A percentile compares a stretch with the other conserved stretches of the same genome.
Conservation (phyloP, 768 basidiomycete species). For the Cystobasidium tubakii region DNA sequence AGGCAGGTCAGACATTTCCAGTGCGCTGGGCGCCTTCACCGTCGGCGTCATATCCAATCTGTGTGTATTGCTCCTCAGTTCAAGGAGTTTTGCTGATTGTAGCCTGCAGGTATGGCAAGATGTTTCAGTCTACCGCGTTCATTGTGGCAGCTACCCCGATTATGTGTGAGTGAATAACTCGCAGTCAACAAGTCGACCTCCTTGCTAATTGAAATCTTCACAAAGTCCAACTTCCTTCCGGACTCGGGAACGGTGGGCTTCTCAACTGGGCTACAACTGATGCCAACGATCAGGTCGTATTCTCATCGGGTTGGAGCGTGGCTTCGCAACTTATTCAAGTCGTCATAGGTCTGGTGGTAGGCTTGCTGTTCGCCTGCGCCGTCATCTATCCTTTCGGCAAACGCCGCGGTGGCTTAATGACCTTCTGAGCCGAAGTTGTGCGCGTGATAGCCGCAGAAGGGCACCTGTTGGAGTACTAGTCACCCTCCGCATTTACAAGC, state of each 20-base stretch:
- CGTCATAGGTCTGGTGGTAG: slow-evolving; percentile 35
- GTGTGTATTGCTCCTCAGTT: slow-evolving; percentile 46
- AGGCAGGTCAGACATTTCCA: slow-evolving; percentile 59
- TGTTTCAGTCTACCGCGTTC: slow-evolving; percentile 39
- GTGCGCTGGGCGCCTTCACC: slow-evolving; percentile 72
- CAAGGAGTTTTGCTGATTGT: neutral
- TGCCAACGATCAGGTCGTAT: slow-evolving; percentile 20
- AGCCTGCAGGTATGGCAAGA: slow-evolving; percentile 47
- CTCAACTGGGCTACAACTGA: slow-evolving; percentile 32
- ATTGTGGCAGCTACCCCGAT: slow-evolving; percentile 35
- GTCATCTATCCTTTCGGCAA: slow-evolving; percentile 37
- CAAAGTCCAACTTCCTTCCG: slow-evolving; percentile 37
- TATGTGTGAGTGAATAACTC: slow-evolving; percentile 16
- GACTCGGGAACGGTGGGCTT: slow-evolving; percentile 25
- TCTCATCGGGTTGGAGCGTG: slow-evolving; percentile 27
- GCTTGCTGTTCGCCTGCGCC: slow-evolving; percentile 18
- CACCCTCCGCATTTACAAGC: too few species aligned
- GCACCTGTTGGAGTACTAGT: neutral
- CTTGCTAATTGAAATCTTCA: neutral
- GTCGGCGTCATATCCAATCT: slow-evolving; percentile 74
- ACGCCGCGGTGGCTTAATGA: slow-evolving; percentile 33
- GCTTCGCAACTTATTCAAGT: slow-evolving; percentile 35
- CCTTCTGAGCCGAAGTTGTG: slow-evolving; percentile 29
- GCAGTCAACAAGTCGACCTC: too few species aligned
- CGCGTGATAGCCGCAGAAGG: neutral